phyloP scores from a whole-genome alignment of 495 filamentous ascomycete genomes.

The Daldinia caldariorum region DNA sequence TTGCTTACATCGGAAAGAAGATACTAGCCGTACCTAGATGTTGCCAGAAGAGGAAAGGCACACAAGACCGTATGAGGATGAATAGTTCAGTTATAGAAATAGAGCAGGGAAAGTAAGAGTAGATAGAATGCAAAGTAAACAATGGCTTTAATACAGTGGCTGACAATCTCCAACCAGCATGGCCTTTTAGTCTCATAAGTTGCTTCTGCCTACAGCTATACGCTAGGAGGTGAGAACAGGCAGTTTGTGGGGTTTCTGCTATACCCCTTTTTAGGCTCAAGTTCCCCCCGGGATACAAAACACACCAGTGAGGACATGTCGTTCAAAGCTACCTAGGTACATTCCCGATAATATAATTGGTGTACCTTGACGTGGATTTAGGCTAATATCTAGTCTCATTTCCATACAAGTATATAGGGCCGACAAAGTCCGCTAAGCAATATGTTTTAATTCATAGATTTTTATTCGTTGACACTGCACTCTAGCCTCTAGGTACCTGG shows the following conservation, averaged over 20 bases:
- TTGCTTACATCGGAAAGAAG: neutral
- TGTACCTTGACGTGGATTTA: neutral
- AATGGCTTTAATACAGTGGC: no score
- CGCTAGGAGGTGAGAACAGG: neutral
- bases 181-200: no score
- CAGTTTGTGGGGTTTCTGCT: neutral
- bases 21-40: neutral
- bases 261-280: slow-evolving; percentile 3
- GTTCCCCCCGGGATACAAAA: neutral
- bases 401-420: neutral
- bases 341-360: neutral
- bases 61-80: neutral
- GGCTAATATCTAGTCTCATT: neutral
- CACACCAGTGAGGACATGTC: neutral
- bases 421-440: neutral
- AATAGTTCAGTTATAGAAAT: neutral
- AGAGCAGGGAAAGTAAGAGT: neutral
- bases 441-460: neutral
- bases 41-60: neutral
- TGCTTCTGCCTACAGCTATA: neutral
- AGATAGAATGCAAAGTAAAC: neutral
- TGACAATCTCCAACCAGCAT: no score
- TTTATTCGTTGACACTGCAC: neutral
- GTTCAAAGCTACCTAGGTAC: neutral
- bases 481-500: no score